phyloP scores from a whole-genome alignment of 2,329 filamentous ascomycete genomes.

The Cercospora zeina region DNA sequence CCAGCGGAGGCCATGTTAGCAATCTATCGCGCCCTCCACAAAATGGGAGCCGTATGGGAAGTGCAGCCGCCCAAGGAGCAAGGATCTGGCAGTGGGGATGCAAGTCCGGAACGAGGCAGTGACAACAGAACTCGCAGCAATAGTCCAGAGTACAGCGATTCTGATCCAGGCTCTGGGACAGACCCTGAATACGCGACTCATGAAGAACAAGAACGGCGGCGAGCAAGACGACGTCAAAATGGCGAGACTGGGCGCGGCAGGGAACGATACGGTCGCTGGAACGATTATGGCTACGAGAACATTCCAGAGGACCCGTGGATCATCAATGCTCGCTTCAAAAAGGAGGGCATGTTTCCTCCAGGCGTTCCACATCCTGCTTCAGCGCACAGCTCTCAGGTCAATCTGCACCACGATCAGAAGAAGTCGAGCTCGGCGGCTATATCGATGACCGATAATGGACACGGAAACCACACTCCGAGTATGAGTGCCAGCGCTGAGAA shows the following conservation, averaged over 20 bases:
- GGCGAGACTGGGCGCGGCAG: slow-evolving; percentile 37
- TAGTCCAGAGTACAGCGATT: slow-evolving; percentile 44
- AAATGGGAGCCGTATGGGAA: slow-evolving; percentile 88
- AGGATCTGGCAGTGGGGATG: slow-evolving; percentile 43
- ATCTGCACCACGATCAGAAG: slow-evolving; percentile 41
- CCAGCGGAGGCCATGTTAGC: slow-evolving; percentile 93
- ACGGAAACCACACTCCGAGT: slow-evolving; percentile 29
- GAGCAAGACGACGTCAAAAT: slow-evolving; percentile 27
- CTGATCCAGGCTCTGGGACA: slow-evolving; percentile 42
- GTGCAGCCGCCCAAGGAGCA: slow-evolving; percentile 45
- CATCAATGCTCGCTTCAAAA: slow-evolving; percentile 84
- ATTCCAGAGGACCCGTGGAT: slow-evolving; percentile 95
- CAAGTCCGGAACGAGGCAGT: slow-evolving; percentile 33
- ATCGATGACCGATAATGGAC: slow-evolving; percentile 26
- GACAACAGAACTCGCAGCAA: slow-evolving; percentile 32
- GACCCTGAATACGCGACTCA: slow-evolving; percentile 43
- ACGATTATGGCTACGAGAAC: slow-evolving; percentile 64
- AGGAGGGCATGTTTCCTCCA: slow-evolving; percentile 68
- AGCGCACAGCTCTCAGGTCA: slow-evolving; percentile 51
- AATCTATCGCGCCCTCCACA: slow-evolving; percentile 87
- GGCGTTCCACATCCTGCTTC: slow-evolving; percentile 53
- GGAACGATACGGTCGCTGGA: slow-evolving; percentile 48
- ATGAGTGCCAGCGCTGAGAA: slow-evolving; percentile 35
- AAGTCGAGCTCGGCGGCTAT: slow-evolving; percentile 33
- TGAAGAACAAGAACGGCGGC: slow-evolving; percentile 40